Percentiles rank a stretch among this genome's conserved stretches.
Evolutionary conservation across 2,329 filamentous ascomycete genomes (phyloP).

Genomic region (Dryadomyces quercus-mongolicae): DNA sequence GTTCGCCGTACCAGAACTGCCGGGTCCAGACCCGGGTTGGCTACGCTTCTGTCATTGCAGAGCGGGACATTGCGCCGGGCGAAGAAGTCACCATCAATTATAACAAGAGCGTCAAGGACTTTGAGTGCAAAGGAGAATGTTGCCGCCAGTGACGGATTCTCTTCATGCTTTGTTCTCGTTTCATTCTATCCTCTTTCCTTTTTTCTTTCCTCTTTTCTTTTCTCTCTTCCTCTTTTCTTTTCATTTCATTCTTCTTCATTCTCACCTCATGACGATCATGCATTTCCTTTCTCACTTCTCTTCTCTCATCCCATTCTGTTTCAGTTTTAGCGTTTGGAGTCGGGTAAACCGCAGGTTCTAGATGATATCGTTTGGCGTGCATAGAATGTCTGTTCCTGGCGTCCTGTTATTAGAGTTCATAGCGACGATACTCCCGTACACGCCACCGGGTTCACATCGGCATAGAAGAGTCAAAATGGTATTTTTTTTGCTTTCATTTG

Average conservation of each 20-base stretch:
- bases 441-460: neutral
- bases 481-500: constrained; percentile 1
- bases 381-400: neutral
- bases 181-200: neutral
- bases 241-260: neutral
- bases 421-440: neutral
- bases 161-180: neutral
- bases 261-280: too few species aligned
- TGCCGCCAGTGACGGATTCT: neutral
- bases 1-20: constrained; percentile 17
- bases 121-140: constrained; percentile 17
- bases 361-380: neutral
- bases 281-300: neutral
- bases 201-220: neutral
- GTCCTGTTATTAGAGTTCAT: neutral
- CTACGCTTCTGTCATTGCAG: constrained; percentile 15
- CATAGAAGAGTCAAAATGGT: neutral
- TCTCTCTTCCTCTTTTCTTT: neutral
- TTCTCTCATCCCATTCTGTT: neutral
- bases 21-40: constrained; percentile 13
- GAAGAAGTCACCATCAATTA: constrained; percentile 27
- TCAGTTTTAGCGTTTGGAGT: neutral
- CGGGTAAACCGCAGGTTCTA: neutral
- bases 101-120: constrained; percentile 15
- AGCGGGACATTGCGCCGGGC: constrained; percentile 15